These are phyloP conservation scores for Pseudoneurospora amorphoporcata DNA, from an alignment of 495 filamentous ascomycete species.

Conservation along the genomic window DNA sequence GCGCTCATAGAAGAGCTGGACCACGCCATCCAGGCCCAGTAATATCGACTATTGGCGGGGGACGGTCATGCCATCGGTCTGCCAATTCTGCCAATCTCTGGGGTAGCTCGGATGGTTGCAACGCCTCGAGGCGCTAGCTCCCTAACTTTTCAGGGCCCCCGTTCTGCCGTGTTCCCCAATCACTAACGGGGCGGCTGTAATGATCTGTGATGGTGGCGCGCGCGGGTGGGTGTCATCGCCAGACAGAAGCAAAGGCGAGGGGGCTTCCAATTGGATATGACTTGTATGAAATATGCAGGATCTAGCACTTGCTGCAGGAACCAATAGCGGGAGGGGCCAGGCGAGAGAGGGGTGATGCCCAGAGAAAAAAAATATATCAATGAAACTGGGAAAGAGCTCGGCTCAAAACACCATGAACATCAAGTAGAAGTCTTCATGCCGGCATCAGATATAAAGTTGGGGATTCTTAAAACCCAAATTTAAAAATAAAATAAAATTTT, in stretches of 20 bases:
- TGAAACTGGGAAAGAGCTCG: background rate
- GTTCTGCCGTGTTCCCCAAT: background rate
- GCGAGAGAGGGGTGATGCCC: background rate
- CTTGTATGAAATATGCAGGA: constrained; percentile 19
- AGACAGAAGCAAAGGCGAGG: constrained; percentile 5
- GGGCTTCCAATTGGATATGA: constrained; percentile 13
- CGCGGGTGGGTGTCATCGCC: constrained; percentile 4
- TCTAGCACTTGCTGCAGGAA: constrained; percentile 11
- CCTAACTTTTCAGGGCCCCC: background rate
- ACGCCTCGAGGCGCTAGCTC: background rate
- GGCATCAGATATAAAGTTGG: background rate
- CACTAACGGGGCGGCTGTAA: background rate
- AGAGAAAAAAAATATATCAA: background rate
- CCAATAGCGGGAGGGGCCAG: constrained; percentile 12
- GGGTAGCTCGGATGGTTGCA: background rate
- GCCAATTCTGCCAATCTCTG: background rate
- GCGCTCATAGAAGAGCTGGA: background rate
- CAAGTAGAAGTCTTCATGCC: background rate
- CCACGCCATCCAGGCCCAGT: background rate
- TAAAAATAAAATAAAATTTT: background rate
- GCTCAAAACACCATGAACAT: background rate
- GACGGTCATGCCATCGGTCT: background rate
- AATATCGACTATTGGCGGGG: background rate
- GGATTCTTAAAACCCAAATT: background rate
- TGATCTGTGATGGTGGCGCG: background rate